phyloP scores from a whole-genome alignment of 129 eudicot species.

The Lactuca saligna region DNA sequence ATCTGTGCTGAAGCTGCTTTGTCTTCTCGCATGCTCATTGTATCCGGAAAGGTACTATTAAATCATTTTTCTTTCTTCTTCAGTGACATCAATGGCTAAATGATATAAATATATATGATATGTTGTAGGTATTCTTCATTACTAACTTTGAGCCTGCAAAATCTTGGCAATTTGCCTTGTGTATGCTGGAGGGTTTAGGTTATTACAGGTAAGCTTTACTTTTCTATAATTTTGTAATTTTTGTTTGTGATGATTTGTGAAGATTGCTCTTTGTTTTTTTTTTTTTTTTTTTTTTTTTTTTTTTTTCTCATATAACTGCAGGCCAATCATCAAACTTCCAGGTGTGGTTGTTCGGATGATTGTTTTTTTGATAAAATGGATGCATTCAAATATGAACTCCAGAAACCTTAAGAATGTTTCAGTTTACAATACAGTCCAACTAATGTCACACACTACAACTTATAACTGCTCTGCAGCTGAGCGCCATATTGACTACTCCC shows the following conservation, averaged over 20 bases:
- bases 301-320: slow-evolving; percentile 27
- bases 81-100: slow-evolving; percentile 3
- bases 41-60: slow-evolving; percentile 76
- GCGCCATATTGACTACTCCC: slow-evolving; percentile 69
- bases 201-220: slow-evolving; percentile 56
- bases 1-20: slow-evolving; percentile 82
- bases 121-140: slow-evolving; percentile 71
- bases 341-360: slow-evolving; percentile 30
- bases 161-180: slow-evolving; percentile 68
- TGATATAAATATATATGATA: slow-evolving; percentile 4
- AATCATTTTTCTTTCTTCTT: neutral
- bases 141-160: slow-evolving; percentile 72
- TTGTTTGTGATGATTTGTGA: slow-evolving; percentile 13
- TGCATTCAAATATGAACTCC: slow-evolving; percentile 42
- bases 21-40: slow-evolving; percentile 46
- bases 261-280: slow-evolving; percentile 6
- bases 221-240: neutral
- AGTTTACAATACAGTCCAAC: slow-evolving; percentile 42
- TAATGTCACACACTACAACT: slow-evolving; percentile 64
- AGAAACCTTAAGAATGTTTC: slow-evolving; percentile 37
- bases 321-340: slow-evolving; percentile 75
- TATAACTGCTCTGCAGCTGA: slow-evolving; percentile 79
- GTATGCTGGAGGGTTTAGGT: slow-evolving; percentile 72
- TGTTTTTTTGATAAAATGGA: slow-evolving; percentile 49
- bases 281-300: slow-evolving; percentile 3